Conservation (phyloP, 2,329 filamentous ascomycete genomes). For the Aureobasidium subglaciale region DNA sequence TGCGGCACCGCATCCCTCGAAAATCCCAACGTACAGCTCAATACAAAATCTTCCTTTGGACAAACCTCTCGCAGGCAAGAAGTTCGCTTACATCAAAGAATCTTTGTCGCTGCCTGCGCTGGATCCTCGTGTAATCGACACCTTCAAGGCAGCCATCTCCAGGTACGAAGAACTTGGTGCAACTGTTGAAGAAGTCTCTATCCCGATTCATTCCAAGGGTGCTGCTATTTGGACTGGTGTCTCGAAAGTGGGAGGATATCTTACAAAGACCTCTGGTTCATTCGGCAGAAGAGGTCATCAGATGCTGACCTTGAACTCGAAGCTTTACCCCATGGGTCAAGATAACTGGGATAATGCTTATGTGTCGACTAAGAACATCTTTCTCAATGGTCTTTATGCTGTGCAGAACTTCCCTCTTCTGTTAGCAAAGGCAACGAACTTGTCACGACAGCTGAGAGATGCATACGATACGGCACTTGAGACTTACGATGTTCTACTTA, state of each 20-base stretch:
- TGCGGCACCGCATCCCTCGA: conserved; percentile 25
- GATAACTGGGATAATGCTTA: conserved; percentile 47
- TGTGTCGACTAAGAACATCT: conserved; percentile 48
- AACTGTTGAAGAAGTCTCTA: conserved; percentile 42
- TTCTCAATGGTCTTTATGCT: conserved; percentile 46
- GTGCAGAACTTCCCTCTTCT: conserved; percentile 39
- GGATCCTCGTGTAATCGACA: conserved; percentile 34
- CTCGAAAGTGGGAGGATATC: conserved; percentile 38
- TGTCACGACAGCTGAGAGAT: conserved; percentile 41
- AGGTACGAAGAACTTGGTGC: conserved; percentile 43
- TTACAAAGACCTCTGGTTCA: conserved; percentile 33
- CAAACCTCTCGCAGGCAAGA: conserved; percentile 24
- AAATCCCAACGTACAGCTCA: conserved; percentile 25
- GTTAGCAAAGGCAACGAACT: conserved; percentile 45
- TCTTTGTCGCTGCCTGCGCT: conserved; percentile 28
- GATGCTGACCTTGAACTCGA: conserved; percentile 45
- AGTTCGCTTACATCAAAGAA: conserved; percentile 28
- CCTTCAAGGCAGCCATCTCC: conserved; percentile 37
- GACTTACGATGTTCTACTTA: conserved; percentile 41
- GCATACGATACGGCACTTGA: conserved; percentile 38
- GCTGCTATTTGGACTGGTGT: conserved; percentile 45
- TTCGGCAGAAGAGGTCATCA: conserved; percentile 43
- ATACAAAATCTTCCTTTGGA: conserved; percentile 18
- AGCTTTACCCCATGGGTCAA: conserved; percentile 41
- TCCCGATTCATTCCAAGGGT: conserved; percentile 44